Base-by-base conservation (phyloP, 2,329 filamentous ascomycete genomes). In the Fusarium sublunatum region DNA sequence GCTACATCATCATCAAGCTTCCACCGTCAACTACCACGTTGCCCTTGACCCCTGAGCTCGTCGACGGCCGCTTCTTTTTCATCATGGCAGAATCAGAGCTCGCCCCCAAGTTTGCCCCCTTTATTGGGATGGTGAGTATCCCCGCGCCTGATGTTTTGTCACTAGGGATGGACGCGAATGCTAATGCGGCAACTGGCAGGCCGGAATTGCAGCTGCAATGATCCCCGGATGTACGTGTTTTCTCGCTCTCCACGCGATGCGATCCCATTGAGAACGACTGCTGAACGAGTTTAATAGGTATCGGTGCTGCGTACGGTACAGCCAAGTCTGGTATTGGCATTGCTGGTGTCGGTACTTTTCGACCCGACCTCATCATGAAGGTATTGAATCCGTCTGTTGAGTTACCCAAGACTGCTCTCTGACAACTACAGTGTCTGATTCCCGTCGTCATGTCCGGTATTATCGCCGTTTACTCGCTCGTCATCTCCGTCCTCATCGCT, bases 391-490 rank as follows among this genome's bases (percentile, higher is more conserved):
- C 28, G 42, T 49, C 44, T 11, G 44, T 12, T 9, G 40, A 39
- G 31, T 34, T 26, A 11, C 4, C 41, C 24, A 48, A 15, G 25
- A 34, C 22, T 19, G 31, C 49, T 29, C 6, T 50, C 68, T 70
- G 53, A 71, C 58, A 44, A 15, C 8, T 34, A 8, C 70, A 93
- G 91, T 93, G 90, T 54, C 82, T 94, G 49, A 93, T 94, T 69
- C 91, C 91, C 63, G 91, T 95, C 67, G 89, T 99, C 82, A 99
- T 99, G 95, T 96, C 95, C 71, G 95, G 95, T 87, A 99, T 99
- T 76, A 92, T 99, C 73, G 95, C 95, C 56, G 95, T 99, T 69
- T 99, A 99, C 81, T 92, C 93, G 47, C 91, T 99, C 70, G 95
- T 99, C 73, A 93, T 99, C 70, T 91, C 94, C 15, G 95, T 99